Evolutionary conservation across 371 early-diverging fungal genomes (phyloP), one percentile per base, ranked within the genome.

Genomic region (Rhizopus sp.): DNA sequence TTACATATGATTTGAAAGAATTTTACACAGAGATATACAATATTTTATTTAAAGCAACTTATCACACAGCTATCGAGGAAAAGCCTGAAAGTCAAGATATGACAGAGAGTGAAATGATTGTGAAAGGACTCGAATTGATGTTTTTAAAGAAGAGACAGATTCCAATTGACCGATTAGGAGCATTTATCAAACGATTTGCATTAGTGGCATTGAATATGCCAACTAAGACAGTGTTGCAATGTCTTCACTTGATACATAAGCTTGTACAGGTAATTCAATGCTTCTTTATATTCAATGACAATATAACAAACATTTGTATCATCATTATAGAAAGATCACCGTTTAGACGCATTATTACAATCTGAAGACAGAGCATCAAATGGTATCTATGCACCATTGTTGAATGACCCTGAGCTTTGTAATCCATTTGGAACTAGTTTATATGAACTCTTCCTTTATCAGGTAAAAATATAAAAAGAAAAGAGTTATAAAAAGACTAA

Each of bases 371-470:
- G 88, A 50, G 83, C 87, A 32, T 84, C 85, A 30, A 84, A 78
- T 55, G 95, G 96, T 50, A 77, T 91, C 8, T 95, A 94, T 68
- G 63, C 85, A 46, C 84, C 88, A 13, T 70, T 84, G n/a, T 63
- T 95, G 60, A 88, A 93, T 63, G 96, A 96, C 60, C 93, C 95
- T 2, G 95, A 96, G 57, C 80, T 95, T 61, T 93, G 93, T 68
- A 96, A 96, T 62, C 94, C 97, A 4, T 91, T 93, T 73, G 91
- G 93, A 5, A 88, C 95, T 10, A 91, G 87, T 68, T 60, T 95
- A 39, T 94, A 90, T 77, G 96, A 96, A 64, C 70, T 93, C 40
- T 82, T 82, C 58, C 78, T 88, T 54, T 83, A 92, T 59, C 78
- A 85, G 83, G 89, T 89, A 81, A 65, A 52, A 49, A 34, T n/a